These are phyloP conservation scores for Cercospora sp. DNA, from an alignment of 2,329 filamentous ascomycete species.

Conservation along the genomic window DNA sequence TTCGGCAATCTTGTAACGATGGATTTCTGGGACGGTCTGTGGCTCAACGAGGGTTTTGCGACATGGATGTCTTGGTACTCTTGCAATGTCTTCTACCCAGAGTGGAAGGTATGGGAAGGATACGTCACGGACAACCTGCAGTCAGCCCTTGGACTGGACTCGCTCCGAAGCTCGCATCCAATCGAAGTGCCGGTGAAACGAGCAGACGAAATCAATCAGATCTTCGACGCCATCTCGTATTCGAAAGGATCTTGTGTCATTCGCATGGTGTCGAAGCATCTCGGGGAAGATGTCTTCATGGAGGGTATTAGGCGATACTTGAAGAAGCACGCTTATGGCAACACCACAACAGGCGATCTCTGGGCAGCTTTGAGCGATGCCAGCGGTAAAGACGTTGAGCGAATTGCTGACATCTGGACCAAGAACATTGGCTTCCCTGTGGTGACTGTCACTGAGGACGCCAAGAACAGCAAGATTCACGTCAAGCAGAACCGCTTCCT, in stretches of 20 bases:
- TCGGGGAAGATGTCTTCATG: slow-evolving; percentile 90
- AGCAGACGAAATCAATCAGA: slow-evolving; percentile 95
- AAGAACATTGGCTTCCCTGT: slow-evolving; percentile 95
- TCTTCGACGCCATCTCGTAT: slow-evolving; percentile 97
- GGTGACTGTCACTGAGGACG: slow-evolving; percentile 77
- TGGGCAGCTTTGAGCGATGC: slow-evolving; percentile 86
- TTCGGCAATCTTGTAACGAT: slow-evolving; percentile 97
- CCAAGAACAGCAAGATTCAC: slow-evolving; percentile 69
- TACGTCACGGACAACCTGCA: slow-evolving; percentile 94
- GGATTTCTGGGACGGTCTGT: slow-evolving; percentile 97
- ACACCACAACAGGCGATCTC: slow-evolving; percentile 86
- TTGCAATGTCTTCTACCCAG: slow-evolving; percentile 91
- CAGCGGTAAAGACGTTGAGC: slow-evolving; percentile 85
- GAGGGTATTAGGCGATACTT: slow-evolving; percentile 88
- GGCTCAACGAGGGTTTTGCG: slow-evolving; percentile 92
- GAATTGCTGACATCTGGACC: slow-evolving; percentile 94
- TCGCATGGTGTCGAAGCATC: slow-evolving; percentile 94
- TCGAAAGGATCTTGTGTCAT: slow-evolving; percentile 94
- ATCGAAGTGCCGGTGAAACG: slow-evolving; percentile 96
- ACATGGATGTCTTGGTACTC: slow-evolving; percentile 95
- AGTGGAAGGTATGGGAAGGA: slow-evolving; percentile 97
- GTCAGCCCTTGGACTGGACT: slow-evolving; percentile 82
- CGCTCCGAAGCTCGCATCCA: slow-evolving; percentile 88
- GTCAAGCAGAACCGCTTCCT: slow-evolving; percentile 96
- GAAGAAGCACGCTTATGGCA: slow-evolving; percentile 95